Percentiles rank a stretch among this genome's conserved stretches.
These are phyloP conservation scores for Comarum palustre DNA, from an alignment of 306 rosid genomes.

Conservation along the genomic window DNA sequence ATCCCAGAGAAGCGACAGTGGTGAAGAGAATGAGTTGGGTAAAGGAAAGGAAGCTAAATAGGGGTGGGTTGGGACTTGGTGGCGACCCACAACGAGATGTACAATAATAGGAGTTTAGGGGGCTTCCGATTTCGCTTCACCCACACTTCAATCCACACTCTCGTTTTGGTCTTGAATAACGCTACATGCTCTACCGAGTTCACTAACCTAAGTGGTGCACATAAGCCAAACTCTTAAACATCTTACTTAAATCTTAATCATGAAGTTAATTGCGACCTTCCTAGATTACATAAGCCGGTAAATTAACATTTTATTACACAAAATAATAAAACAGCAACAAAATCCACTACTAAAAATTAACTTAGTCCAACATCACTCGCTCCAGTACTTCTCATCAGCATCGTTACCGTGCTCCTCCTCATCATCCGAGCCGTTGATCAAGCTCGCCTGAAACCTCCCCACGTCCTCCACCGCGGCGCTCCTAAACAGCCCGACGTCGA, in stretches of 20 bases:
- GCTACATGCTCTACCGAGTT: too few relatives aligned
- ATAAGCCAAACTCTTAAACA: not conserved
- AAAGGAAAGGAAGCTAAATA: not conserved
- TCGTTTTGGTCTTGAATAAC: not conserved
- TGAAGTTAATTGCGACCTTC: not conserved
- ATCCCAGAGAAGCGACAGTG: not conserved
- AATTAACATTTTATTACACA: not conserved
- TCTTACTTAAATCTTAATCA: not conserved
- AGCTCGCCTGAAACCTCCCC: constrained; percentile 38
- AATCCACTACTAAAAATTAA: not conserved
- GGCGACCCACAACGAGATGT: not conserved
- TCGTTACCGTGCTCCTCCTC: constrained; percentile 40
- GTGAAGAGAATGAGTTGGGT: not conserved
- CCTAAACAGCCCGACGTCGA: constrained; percentile 64
- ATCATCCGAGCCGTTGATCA: constrained; percentile 36
- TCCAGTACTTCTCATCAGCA: constrained; percentile 72
- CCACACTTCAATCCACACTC: not conserved
- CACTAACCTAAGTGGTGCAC: not conserved
- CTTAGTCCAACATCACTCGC: constrained; percentile 37
- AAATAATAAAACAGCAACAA: not conserved
- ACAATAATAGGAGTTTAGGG: not conserved
- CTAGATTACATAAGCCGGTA: not conserved
- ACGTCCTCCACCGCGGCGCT: constrained; percentile 65
- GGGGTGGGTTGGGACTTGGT: not conserved
- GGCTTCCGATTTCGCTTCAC: constrained; percentile 1